Base-by-base conservation (phyloP, 176 grass and related monocot species). In the Carex littledalei region DNA sequence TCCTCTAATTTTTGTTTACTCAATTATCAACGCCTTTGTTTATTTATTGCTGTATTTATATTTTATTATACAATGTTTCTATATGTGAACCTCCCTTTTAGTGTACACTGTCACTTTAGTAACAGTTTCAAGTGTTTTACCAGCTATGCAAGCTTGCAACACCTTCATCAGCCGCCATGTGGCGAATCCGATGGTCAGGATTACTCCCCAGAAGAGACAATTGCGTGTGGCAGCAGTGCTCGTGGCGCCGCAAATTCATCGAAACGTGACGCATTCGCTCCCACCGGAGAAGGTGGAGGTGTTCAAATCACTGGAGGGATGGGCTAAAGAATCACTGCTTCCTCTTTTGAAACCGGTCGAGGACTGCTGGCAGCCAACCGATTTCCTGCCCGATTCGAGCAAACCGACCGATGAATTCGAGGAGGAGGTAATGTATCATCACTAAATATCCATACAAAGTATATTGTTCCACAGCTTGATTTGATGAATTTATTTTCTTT, bases 341-440 rank as follows among this genome's bases (percentile, higher is more conserved):
- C 93, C 95, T 79, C 88, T 95, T 60, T 93, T 98, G 83, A 92
- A 90, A 86, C 95, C 95, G 41, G 93, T 94, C 59, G 95, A 92
- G 43, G 57, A 88, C 22, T 92, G 88, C 89, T 95, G 93, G 93
- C 95, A 98, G 80, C 93, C 95, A 35, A 73, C 91, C 3, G 93
- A 98, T 82, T 95, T 95, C 87, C 85, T 95, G 14, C 93, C 96
- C 1, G 87, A 98, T 60, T 88, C 96, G 4, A 78, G 88, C 3
- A 85, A 80, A 14, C 72, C 86, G 2, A 54, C 32, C 16, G 96
- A 94, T 45, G 54, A 82, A 85, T 98, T 95, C 78, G 85, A 91
- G 67, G 85, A 80, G 72, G 85, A 94, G 81, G 81, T 83, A 67
- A 82, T 67, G 16, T 11, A 41, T 17, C 65, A 68, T 29, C 14